Evolutionary conservation across 2,329 filamentous ascomycete genomes (phyloP).

Genomic region (Beauveria varroae): DNA sequence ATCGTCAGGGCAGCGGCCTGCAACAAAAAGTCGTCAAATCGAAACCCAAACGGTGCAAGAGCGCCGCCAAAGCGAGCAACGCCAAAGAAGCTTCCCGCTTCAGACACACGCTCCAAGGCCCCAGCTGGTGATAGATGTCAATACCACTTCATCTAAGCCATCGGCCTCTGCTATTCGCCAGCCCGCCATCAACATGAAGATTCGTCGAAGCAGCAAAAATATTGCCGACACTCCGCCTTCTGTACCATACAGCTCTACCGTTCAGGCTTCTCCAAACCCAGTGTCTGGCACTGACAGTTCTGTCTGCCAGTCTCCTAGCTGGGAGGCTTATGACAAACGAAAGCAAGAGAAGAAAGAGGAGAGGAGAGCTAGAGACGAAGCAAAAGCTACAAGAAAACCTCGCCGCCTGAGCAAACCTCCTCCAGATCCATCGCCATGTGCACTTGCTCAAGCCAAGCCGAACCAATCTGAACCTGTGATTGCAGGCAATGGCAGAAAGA

Average conservation of each 20-base stretch:
- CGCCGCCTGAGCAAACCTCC: constrained; percentile 26
- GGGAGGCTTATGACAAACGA: constrained; percentile 48
- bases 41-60: constrained; percentile 4
- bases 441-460: constrained; percentile 11
- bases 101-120: constrained; percentile 3
- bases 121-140: constrained; percentile 10
- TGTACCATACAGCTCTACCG: constrained; percentile 9
- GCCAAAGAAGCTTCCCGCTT: constrained; percentile 6
- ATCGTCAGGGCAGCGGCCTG: not conserved
- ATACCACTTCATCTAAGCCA: not conserved
- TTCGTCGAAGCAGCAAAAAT: not conserved
- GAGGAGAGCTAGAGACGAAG: constrained; percentile 32
- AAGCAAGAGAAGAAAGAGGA: constrained; percentile 46
- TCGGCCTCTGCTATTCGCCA: not conserved
- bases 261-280: constrained; percentile 1
- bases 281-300: constrained; percentile 19
- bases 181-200: constrained; percentile 2
- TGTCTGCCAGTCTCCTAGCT: constrained; percentile 55
- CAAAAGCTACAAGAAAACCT: constrained; percentile 26
- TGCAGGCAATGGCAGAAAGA: constrained; percentile 15
- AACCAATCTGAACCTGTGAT: constrained; percentile 14
- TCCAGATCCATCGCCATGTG: constrained; percentile 18
- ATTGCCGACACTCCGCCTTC: not conserved
- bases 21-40: not conserved
- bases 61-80: not conserved